Evolutionary conservation across 148 eudicot species (phyloP).

Genomic region (Silene latifolia): DNA sequence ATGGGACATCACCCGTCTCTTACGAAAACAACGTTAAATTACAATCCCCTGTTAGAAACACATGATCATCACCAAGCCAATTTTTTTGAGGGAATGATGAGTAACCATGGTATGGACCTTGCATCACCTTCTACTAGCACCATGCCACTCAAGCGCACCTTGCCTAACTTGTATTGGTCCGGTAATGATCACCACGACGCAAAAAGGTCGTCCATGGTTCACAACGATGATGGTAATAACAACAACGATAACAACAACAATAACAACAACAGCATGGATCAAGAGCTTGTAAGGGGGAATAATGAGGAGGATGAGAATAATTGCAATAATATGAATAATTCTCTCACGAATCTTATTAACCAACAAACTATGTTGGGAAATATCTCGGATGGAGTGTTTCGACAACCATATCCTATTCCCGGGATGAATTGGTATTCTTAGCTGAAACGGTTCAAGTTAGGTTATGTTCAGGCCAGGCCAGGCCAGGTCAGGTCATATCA

Average conservation of each 20-base stretch:
- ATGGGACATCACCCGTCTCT: constrained; percentile 2
- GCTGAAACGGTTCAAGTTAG: background rate
- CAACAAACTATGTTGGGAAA: constrained; percentile 37
- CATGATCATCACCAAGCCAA: constrained; percentile 28
- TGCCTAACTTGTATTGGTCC: constrained; percentile 35
- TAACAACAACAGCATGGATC: background rate
- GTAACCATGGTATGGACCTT: constrained; percentile 20
- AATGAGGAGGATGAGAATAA: constrained; percentile 15
- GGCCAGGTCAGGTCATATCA: background rate
- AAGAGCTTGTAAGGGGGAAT: constrained; percentile 6
- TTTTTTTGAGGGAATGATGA: constrained; percentile 36
- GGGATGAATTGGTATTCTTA: constrained; percentile 55
- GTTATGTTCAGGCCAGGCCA: background rate
- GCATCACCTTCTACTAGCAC: constrained; percentile 6
- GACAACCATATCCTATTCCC: constrained; percentile 39
- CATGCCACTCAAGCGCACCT: constrained; percentile 34
- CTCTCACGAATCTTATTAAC: constrained; percentile 33
- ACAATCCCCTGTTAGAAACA: constrained; percentile 24
- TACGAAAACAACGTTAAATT: constrained; percentile 26
- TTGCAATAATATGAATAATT: constrained; percentile 15
- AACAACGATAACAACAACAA: background rate
- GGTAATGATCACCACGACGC: constrained; percentile 15
- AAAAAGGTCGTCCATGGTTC: constrained; percentile 15
- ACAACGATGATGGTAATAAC: constrained; percentile 19
- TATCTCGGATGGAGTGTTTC: constrained; percentile 32